Base-by-base conservation (phyloP, 306 rosid genomes). In the Rubus idaeus region DNA sequence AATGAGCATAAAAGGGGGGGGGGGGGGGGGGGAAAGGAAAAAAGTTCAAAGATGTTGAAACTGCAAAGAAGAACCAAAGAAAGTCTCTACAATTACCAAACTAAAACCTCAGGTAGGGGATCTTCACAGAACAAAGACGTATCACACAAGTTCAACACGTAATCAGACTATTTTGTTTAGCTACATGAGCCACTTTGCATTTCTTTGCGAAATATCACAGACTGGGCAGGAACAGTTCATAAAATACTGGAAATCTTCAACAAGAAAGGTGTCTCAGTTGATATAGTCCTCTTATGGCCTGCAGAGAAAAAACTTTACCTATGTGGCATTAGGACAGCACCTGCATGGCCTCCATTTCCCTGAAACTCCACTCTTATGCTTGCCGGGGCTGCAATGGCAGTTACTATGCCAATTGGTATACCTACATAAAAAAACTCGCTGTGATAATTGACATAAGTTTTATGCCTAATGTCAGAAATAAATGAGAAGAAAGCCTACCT, bases 301-400 rank as follows among this genome's bases (percentile, higher is more conserved):
- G 10, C 60, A 56, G 23, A 40, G 57, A 53, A 57, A 49, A 5
- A 78, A 26, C 56, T 39, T 80, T 78, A 95, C 98, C 98, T 89
- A 70, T 87, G 83, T 82, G 97, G 97, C 97, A 92, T 90, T 63
- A 92, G 91, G 85, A 90, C 97, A 4, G 97, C 96, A 46, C 98
- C 97, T 0, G 97, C 98, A 82, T 95, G 98, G 65, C 98, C 97
- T 44, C 98, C 98, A 17, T 86, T 92, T 76, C 97, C 97, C 87
- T 92, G 96, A 84, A 95, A 92, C 60, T 92, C 94, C 64, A 95
- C 97, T 82, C 80, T 92, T 47, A 90, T 84, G 78, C 97, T 92
- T 70, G 98, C 98, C 7, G 97, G 97, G 58, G 97, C 98, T 65
- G 98, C 98, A 75, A 92, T 92, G 50, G 97, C 98, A 49, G 97